A percentile compares a stretch with the other conserved stretches of the same genome.
Conservation (phyloP, 2,329 filamentous ascomycete genomes). For the Daldinia eschscholtzii region DNA sequence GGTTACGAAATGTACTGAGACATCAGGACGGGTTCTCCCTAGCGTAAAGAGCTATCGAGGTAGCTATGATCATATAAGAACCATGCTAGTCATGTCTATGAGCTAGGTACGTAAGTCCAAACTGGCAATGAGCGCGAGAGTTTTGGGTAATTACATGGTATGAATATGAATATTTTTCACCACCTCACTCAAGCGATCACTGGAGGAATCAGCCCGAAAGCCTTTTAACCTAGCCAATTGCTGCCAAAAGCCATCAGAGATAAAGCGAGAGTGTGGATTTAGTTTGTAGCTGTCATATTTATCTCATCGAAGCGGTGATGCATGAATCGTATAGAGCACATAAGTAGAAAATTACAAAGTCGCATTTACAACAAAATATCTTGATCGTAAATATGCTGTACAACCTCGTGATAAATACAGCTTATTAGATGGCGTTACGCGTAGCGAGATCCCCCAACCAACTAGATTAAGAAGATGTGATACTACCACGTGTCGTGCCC, state of each 20-base stretch:
- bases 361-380: conserved; percentile 18
- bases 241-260: neutral
- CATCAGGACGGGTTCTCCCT: conserved; percentile 8
- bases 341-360: conserved; percentile 28
- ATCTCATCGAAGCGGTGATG: conserved; percentile 6
- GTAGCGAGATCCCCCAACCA: conserved; percentile 12
- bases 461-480: conserved; percentile 18
- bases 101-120: conserved; percentile 1
- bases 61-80: conserved; percentile 13
- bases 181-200: neutral
- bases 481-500: conserved; percentile 29
- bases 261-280: conserved; percentile 3
- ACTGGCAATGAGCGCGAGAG: neutral
- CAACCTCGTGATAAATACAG: conserved; percentile 1
- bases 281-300: conserved; percentile 18
- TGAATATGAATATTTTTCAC: neutral
- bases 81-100: conserved; percentile 3
- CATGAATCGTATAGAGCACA: conserved; percentile 35
- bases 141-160: no score
- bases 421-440: conserved; percentile 15
- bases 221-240: neutral
- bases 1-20: neutral
- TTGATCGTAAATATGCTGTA: conserved; percentile 13
- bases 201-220: neutral
- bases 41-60: conserved; percentile 6